A percentile compares a stretch with the other conserved stretches of the same genome.
These are phyloP conservation scores for Nemania sp. DNA, from an alignment of 2,329 filamentous ascomycete species.

Conservation along the genomic window DNA sequence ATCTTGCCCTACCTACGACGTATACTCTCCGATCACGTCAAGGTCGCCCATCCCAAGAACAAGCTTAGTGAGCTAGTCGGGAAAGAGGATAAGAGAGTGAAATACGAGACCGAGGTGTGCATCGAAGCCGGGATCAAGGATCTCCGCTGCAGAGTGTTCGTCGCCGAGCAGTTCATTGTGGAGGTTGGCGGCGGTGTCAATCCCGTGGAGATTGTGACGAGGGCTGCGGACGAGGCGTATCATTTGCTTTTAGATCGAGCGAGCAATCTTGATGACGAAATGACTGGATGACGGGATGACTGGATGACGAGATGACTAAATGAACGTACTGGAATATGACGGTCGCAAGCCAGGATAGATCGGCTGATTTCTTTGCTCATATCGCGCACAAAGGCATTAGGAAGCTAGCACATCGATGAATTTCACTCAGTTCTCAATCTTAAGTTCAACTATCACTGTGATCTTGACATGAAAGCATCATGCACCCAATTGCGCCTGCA, in stretches of 20 bases:
- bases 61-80: constrained; percentile 63
- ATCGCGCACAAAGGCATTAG: too few relatives aligned
- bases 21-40: constrained; percentile 61
- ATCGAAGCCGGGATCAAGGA: constrained; percentile 29
- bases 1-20: constrained; percentile 65
- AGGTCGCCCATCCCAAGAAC: constrained; percentile 68
- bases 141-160: constrained; percentile 49
- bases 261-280: neutral
- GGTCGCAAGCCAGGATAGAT: neutral
- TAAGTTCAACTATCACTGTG: too few relatives aligned
- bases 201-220: constrained; percentile 57
- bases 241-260: constrained; percentile 24
- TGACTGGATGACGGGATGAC: constrained; percentile 9
- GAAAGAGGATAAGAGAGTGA: constrained; percentile 47
- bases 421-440: too few relatives aligned
- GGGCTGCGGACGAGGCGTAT: constrained; percentile 56
- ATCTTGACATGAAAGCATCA: too few relatives aligned
- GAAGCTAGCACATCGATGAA: too few relatives aligned
- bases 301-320: neutral
- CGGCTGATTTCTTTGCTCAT: neutral
- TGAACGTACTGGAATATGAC: too few relatives aligned
- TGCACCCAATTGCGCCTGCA: too few relatives aligned
- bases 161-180: constrained; percentile 53
- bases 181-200: constrained; percentile 50
- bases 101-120: constrained; percentile 51